Evolutionary conservation across 106 monocot genomes (phyloP), one percentile per base, ranked within the genome.

Genomic region (Agapanthus africanus): DNA sequence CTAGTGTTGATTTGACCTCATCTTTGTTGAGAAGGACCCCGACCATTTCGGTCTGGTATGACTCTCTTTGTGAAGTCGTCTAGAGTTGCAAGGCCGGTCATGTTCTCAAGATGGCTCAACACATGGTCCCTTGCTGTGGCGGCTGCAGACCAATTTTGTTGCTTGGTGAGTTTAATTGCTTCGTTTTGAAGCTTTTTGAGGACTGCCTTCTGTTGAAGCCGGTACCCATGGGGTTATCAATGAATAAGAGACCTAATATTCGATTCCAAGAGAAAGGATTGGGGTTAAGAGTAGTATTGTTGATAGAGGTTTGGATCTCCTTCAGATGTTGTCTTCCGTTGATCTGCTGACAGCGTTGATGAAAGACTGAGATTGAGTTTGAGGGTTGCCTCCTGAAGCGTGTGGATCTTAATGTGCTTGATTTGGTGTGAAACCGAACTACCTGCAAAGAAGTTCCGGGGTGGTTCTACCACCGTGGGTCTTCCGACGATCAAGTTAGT

Each of bases 251-350:
- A 42, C 80, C 88, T 65, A 88, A 86, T 21, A 37, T 79, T 71
- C 79, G 88, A 84, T 95, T 95, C 95, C 95, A 95, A 11, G 88
- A 69, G 74, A 61, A 70, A 52, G 95, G 91, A 18, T 95, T 95
- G 59, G 66, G 76, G 18, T 35, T 54, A 16, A 88, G 81, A 34
- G 36, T 13, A 15, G 49, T 69, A 6, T 9, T 13, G 67, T 40
- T n/a, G n/a, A n/a, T n/a, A n/a, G n/a, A n/a, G n/a, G n/a, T n/a
- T n/a, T n/a, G n/a, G n/a, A n/a, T n/a, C n/a, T n/a, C n/a, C n/a
- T n/a, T n/a, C n/a, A n/a, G n/a, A n/a, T n/a, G n/a, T n/a, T n/a
- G n/a, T n/a, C n/a, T n/a, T n/a, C n/a, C n/a, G n/a, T n/a, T n/a
- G n/a, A n/a, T n/a, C n/a, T n/a, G n/a, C n/a, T n/a, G n/a, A n/a